Evolutionary conservation across 176 grass and related monocot genomes (phyloP).

Genomic region (Juncus effusus): DNA sequence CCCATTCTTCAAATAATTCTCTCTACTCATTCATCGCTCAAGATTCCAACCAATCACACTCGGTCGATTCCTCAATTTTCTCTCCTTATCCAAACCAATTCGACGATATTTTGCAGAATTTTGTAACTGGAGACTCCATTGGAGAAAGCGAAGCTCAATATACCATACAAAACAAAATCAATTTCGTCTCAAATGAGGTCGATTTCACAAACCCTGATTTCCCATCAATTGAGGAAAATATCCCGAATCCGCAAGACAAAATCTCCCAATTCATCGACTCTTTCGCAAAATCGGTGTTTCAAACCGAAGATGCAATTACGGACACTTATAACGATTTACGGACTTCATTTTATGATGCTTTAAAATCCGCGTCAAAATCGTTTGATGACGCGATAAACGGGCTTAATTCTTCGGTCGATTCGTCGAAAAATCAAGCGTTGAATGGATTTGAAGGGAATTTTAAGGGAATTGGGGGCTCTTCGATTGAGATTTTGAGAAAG

Average conservation of each 20-base stretch:
- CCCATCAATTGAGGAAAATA: conserved; percentile 37
- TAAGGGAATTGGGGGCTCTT: conserved; percentile 37
- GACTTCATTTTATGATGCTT: conserved; percentile 50
- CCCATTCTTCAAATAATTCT: conserved; percentile 29
- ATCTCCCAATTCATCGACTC: conserved; percentile 52
- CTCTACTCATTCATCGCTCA: conserved; percentile 54
- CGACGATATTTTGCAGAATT: conserved; percentile 59
- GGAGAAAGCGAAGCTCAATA: conserved; percentile 14
- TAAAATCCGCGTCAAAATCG: conserved; percentile 54
- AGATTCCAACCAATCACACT: conserved; percentile 43
- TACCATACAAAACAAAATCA: conserved; percentile 27
- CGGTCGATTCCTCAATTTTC: conserved; percentile 69
- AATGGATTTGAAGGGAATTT: conserved; percentile 53
- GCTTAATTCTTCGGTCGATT: conserved; percentile 45
- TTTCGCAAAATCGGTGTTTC: conserved; percentile 50
- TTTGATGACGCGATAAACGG: conserved; percentile 41
- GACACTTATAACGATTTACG: conserved; percentile 54
- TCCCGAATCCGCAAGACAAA: conserved; percentile 43
- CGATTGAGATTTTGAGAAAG: conserved; percentile 56
- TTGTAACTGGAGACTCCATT: conserved; percentile 39
- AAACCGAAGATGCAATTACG: conserved; percentile 68
- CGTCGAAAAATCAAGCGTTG: conserved; percentile 60
- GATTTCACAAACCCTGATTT: conserved; percentile 17
- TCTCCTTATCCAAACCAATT: conserved; percentile 58
- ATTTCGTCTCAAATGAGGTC: conserved; percentile 36